Evolutionary conservation across 1,284 basidiomycete genomes (phyloP).

Genomic region (Papiliotrema laurentii): DNA sequence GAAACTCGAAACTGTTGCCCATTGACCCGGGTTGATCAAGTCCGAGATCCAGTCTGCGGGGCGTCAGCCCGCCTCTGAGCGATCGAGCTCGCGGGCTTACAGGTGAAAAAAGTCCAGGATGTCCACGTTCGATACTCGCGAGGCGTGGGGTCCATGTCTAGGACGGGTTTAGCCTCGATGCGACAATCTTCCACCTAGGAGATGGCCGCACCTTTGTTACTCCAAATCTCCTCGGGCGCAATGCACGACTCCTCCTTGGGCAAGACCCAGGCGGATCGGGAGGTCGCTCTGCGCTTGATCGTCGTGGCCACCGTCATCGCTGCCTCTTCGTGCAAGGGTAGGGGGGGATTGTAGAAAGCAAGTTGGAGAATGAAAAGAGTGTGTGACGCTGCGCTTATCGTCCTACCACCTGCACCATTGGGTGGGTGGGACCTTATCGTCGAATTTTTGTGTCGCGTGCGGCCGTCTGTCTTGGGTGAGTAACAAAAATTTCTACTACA

Average conservation of each 20-base stretch:
- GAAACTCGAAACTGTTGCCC: conserved; percentile 35
- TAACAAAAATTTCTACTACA: too few species aligned
- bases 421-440: too few species aligned
- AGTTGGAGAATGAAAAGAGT: too few species aligned
- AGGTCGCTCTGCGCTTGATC: neutral
- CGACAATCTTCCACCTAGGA: too few species aligned
- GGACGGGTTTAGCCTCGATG: neutral
- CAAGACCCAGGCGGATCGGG: conserved; percentile 23
- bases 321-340: too few species aligned
- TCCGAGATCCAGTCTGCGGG: conserved; percentile 43
- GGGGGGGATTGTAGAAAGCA: too few species aligned
- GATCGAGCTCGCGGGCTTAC: conserved; percentile 13
- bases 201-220: conserved; percentile 39
- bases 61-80: too few species aligned
- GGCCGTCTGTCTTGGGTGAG: too few species aligned
- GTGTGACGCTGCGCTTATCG: too few species aligned
- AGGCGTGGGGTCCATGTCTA: conserved; percentile 41
- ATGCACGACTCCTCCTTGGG: conserved; percentile 40
- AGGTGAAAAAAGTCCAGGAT: conserved; percentile 33
- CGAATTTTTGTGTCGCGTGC: too few species aligned
- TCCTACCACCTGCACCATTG: too few species aligned
- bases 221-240: conserved; percentile 36
- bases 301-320: neutral
- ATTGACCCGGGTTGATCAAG: conserved; percentile 37
- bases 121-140: conserved; percentile 36